Base-by-base conservation (phyloP, 805 yeast genomes). In the Lipomyces chichibuensis region DNA sequence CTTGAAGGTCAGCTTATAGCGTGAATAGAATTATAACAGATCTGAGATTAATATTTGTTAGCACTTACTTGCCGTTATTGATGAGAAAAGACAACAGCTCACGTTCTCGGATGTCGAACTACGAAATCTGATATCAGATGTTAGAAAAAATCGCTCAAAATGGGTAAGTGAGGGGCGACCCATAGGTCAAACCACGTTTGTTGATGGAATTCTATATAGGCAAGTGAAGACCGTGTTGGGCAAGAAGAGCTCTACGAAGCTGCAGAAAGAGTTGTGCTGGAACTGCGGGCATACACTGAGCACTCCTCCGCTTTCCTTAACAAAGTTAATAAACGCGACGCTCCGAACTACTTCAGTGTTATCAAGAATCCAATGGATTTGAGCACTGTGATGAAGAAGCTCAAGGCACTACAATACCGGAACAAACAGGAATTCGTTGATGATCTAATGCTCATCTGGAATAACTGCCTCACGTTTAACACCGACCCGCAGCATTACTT, bases 231-330 rank as follows among this genome's bases (percentile, higher is more conserved):
- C 65, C 84, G 90, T 69, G 88, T 95, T 56, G 99, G 99, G 6
- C 99, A 95, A 79, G 99, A 95, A 76, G 99, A 96, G 77, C 83
- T 95, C 27, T 95, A 95, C 75, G 99, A 96, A 73, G 97, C 98
- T 0, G 94, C 98, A 74, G 99, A 95, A 74, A 93, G 92, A 75
- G 99, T 95, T 0, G 93, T 94, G 0, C 80, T 88, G 70, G 98
- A 95, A 74, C 80, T 95, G 39, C 84, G 99, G 75, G 91, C 94
- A 6, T 91, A 89, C 72, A 94, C 99, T 0, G 98, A 95, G 75
- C 98, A 95, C 78, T 92, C 98, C 0, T 92, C 98, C 0, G 97
- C 98, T 0, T 95, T 95, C 75, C 82, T 95, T 71, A 95, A 93
- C 79, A 91, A 91, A 75, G 99, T 95, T n/a, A 91, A 95, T 66